phyloP scores from a whole-genome alignment of 495 filamentous ascomycete genomes.

The Clohesyomyces aquaticus region DNA sequence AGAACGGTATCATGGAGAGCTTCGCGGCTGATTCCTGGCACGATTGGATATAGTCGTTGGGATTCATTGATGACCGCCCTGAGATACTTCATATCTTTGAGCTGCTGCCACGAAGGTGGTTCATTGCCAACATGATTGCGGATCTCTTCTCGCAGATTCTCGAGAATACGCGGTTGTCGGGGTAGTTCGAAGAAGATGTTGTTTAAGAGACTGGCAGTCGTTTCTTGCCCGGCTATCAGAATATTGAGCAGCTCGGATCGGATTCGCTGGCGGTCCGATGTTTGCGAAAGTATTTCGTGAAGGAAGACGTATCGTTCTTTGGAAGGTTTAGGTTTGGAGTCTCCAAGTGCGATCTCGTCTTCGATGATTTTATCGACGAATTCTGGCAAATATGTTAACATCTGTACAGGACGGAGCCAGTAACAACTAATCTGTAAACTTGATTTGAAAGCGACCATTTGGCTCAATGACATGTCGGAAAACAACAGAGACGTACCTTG shows the following conservation, averaged over 20 bases:
- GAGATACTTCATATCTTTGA: conserved; percentile 33
- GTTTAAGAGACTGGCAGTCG: conserved; percentile 42
- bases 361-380: conserved; percentile 46
- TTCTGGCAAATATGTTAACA: conserved; percentile 15
- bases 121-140: conserved; percentile 18
- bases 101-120: conserved; percentile 12
- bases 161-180: conserved; percentile 12
- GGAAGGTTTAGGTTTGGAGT: conserved; percentile 11
- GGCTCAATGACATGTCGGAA: no score
- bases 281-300: conserved; percentile 44
- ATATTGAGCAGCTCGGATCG: conserved; percentile 46
- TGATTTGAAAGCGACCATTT: conserved; percentile 1
- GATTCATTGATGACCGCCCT: conserved; percentile 33
- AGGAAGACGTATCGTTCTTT: conserved; percentile 46
- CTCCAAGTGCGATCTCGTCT: conserved; percentile 4
- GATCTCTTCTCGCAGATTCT: conserved; percentile 23
- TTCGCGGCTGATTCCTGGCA: conserved; percentile 56
- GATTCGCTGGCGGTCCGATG: conserved; percentile 37
- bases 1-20: conserved; percentile 54
- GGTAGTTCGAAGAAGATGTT: conserved; percentile 40
- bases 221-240: conserved; percentile 46
- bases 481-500: conserved; percentile 19
- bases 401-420: no score
- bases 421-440: no score
- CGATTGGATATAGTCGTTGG: conserved; percentile 56